A percentile compares a stretch with the other conserved stretches of the same genome.
These are phyloP conservation scores for Betula pendula DNA, from an alignment of 306 rosid species.

Conservation along the genomic window DNA sequence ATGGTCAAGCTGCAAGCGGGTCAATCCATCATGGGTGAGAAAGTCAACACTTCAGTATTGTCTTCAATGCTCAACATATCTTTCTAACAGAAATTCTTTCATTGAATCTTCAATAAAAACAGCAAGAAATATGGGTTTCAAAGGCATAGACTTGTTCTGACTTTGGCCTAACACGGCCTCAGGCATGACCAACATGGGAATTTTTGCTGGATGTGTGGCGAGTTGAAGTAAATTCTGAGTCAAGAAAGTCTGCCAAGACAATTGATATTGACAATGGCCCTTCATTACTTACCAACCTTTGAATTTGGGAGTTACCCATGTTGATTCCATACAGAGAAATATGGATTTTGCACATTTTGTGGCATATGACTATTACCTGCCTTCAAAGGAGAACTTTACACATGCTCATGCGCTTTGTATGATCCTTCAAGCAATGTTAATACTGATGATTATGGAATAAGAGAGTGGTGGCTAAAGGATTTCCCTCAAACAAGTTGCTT, in stretches of 20 bases:
- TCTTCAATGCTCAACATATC: conserved; percentile 31
- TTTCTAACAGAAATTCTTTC: conserved; percentile 40
- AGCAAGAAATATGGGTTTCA: conserved; percentile 42
- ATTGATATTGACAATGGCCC: conserved; percentile 44
- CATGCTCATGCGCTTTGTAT: conserved; percentile 49
- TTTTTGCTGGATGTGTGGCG: conserved; percentile 49
- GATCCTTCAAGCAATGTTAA: conserved; percentile 37
- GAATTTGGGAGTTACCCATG: conserved; percentile 27
- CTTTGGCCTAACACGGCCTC: conserved; percentile 25
- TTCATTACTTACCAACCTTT: conserved; percentile 30
- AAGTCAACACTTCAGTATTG: conserved; percentile 15
- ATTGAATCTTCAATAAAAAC: conserved; percentile 46
- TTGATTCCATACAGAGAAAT: conserved; percentile 40
- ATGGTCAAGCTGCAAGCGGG: background rate
- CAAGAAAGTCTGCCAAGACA: conserved; percentile 24
- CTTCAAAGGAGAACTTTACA: conserved; percentile 30
- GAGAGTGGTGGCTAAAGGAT: conserved; percentile 46
- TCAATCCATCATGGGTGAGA: background rate
- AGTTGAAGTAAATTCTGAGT: conserved; percentile 41
- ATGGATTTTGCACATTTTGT: conserved; percentile 49
- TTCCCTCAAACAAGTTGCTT: conserved; percentile 37
- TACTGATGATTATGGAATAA: conserved; percentile 52
- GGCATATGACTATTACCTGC: conserved; percentile 41
- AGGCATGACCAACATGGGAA: conserved; percentile 35
- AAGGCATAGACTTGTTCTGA: conserved; percentile 50